These are phyloP conservation scores for Aspergillus luchuensis DNA, from an alignment of 2,329 filamentous ascomycete species.

Conservation along the genomic window DNA sequence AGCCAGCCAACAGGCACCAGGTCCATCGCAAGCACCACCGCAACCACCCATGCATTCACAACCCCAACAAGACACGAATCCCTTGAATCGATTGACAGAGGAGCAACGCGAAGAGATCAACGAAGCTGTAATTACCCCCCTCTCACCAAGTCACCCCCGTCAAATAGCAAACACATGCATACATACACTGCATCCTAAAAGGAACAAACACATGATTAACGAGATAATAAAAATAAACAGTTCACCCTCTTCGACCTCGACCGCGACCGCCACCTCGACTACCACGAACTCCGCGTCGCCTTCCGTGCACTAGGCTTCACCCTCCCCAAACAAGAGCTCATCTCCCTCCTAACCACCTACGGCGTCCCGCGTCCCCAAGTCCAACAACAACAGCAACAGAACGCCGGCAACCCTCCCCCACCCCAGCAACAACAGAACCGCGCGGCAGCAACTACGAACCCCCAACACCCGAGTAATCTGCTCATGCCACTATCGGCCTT, in stretches of 20 bases:
- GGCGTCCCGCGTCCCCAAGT: constrained; percentile 69
- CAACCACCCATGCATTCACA: constrained; percentile 33
- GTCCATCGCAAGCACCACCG: not conserved
- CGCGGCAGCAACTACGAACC: constrained; percentile 44
- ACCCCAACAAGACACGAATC: constrained; percentile 50
- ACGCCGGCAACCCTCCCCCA: constrained; percentile 38
- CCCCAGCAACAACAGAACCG: constrained; percentile 40
- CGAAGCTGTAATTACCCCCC: constrained; percentile 67
- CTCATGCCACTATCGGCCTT: constrained; percentile 73
- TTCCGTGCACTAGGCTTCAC: constrained; percentile 95
- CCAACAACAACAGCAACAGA: constrained; percentile 36
- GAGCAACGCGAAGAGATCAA: constrained; percentile 92
- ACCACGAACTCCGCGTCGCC: constrained; percentile 96
- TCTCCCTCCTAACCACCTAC: constrained; percentile 76
- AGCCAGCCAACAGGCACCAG: constrained; percentile 29
- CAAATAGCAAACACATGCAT: too few relatives aligned
- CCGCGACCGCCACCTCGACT: constrained; percentile 91
- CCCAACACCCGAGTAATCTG: constrained; percentile 64
- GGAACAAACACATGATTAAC: not conserved
- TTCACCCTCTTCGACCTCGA: constrained; percentile 97
- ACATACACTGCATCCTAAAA: not conserved
- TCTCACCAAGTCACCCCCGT: not conserved
- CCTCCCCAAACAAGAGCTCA: constrained; percentile 80
- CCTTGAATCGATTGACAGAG: constrained; percentile 67
- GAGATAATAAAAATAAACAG: constrained; percentile 46